Base-by-base conservation (phyloP, 352 stramenopile species). In the Pythium pyrilobum region DNA sequence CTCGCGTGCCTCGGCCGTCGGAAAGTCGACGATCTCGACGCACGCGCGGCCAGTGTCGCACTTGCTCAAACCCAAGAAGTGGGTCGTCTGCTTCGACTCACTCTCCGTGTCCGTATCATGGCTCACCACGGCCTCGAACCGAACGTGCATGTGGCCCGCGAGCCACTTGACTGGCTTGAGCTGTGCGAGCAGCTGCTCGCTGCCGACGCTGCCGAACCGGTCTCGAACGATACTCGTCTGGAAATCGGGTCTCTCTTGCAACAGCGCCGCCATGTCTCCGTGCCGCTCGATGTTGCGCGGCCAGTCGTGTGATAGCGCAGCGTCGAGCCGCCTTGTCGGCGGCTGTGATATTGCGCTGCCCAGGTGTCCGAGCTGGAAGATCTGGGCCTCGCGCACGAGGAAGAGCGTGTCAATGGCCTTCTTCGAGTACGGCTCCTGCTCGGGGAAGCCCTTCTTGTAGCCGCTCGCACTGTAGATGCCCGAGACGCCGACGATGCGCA, bases 271-370 rank as follows among this genome's bases (percentile, higher is more conserved):
- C 11, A 84, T 52, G 65, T 99, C 85, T 10, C 97, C 97, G 64
- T 97, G 83, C 56, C 97, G 79, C 21, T 94, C 93, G 48, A 99
- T 98, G 6, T 90, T 90, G n/a, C 83, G 76, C 5, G 97, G 97
- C 97, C 97, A 99, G 70, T 99, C 97, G 66, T 99, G 97, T 40
- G 90, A 98, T 8, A 99, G 50, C 38, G 98, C 92, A 5, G 97
- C 83, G 45, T 97, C 89, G 11, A 99, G 61, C 3, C 62, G 56
- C 39, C 98, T 7, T 98, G 99, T 74, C n/a, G n/a, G n/a, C n/a
- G n/a, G n/a, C n/a, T n/a, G n/a, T n/a, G n/a, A n/a, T n/a, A n/a
- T n/a, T n/a, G 41, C 21, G 41, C 12, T 29, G 18, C 24, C 24
- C 92, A 99, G 58, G 72, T 97, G 31, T 71, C 96, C 21, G 77